Conservation (phyloP, 768 basidiomycete species). For the Boletus vinaceobasis region DNA sequence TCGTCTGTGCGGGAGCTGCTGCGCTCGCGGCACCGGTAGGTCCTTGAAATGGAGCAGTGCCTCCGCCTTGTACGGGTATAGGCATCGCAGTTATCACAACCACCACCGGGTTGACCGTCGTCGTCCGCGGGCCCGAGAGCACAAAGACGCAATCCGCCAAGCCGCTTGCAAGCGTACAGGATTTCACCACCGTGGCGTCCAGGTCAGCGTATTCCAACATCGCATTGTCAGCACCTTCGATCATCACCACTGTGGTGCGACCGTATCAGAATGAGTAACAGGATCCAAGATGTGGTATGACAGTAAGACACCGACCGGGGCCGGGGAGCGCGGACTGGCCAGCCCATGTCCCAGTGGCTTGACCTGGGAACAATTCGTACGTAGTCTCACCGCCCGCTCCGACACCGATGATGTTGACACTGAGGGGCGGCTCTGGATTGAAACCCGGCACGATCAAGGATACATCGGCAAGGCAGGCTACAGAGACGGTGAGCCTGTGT, state of each 20-base stretch:
- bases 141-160: background rate
- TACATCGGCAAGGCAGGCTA: conserved; percentile 10
- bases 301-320: too few species aligned
- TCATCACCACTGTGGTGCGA: background rate
- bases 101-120: too few species aligned
- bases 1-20: background rate
- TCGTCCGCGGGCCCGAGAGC: background rate
- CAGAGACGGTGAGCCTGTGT: background rate
- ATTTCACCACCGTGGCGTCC: too few species aligned
- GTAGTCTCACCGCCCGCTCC: conserved; percentile 42
- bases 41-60: background rate
- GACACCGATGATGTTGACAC: conserved; percentile 41
- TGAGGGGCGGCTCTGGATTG: conserved; percentile 42
- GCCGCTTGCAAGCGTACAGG: background rate
- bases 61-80: conserved; percentile 12
- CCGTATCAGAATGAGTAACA: too few species aligned
- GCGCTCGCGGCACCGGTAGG: background rate
- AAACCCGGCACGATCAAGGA: conserved; percentile 47
- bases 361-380: conserved; percentile 38
- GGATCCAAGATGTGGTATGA: too few species aligned
- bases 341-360: conserved; percentile 32
- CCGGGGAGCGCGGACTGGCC: too few species aligned
- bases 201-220: background rate
- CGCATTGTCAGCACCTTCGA: background rate
- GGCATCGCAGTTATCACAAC: background rate